Base-by-base conservation (phyloP, 2,329 filamentous ascomycete species). In the Dactylellina leptospora region DNA sequence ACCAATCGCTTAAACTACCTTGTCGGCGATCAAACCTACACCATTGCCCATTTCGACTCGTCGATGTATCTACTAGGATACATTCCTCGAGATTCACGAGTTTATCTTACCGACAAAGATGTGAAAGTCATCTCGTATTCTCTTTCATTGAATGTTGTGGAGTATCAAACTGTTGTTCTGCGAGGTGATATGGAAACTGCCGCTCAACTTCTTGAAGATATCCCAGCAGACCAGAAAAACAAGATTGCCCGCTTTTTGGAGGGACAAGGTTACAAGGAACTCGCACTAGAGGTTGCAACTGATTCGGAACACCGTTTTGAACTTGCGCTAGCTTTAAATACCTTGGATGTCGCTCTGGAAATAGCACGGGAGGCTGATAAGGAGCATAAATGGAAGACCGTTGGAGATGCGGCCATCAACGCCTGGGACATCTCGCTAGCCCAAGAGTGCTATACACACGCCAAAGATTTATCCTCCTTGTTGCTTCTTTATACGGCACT, bases 311-410 rank as follows among this genome's bases (percentile, higher is more conserved):
- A 99, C 82, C 95, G 96, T 79, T 97, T 99, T 77, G 95, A 99
- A 72, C 86, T 99, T 20, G 90, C 95, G 0, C 84, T 99, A 28
- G 85, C 87, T 2, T 84, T 99, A 44, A 91, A 89, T 77, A 90
- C 95, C 74, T 86, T 97, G 11, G 86, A 93, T 40, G 90, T 93
- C 77, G 93, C 93, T 0, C 85, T 96, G 2, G 88, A 92, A 71
- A 87, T 97, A 54, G 93, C 95, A 4, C 86, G 88, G 40, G 85
- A 90, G 79, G 90, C 92, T 9, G 90, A 97, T 74, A 90, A 88
- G 0, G 95, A 97, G 79, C 93, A 97, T 82, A 96, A 96, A 82
- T 99, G 95, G 95, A 97, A 97, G 85, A 93, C 88, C 2, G 91
- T 99, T 3, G 95, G 95, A 71, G 95, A 99, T 77, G 90, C 93